Percentiles rank a stretch among this genome's conserved stretches.
Conservation (phyloP, 768 basidiomycete genomes). For the Hemileccinum rubropunctum region DNA sequence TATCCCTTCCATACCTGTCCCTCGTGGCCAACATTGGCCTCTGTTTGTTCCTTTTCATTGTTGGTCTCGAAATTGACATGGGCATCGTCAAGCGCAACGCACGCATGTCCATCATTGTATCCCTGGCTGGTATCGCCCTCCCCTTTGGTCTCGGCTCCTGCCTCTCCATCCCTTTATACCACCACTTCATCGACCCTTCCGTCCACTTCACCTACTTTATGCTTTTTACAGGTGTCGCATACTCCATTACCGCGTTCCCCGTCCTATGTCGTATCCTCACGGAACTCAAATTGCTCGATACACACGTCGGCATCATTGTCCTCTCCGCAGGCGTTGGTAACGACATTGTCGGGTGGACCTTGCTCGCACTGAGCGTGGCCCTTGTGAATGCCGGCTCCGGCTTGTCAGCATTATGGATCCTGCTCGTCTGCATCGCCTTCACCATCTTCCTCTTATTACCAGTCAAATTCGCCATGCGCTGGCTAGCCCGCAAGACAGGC, state of each 20-base stretch:
- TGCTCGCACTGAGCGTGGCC: slow-evolving; percentile 88
- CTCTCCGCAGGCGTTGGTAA: slow-evolving; percentile 90
- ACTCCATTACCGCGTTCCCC: slow-evolving; percentile 84
- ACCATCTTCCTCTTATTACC: slow-evolving; percentile 64
- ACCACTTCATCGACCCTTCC: slow-evolving; percentile 56
- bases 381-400: slow-evolving; percentile 87
- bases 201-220: slow-evolving; percentile 86
- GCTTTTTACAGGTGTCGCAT: slow-evolving; percentile 91
- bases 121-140: slow-evolving; percentile 76
- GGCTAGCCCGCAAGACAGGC: slow-evolving; percentile 75
- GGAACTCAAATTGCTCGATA: slow-evolving; percentile 88
- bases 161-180: slow-evolving; percentile 52
- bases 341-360: slow-evolving; percentile 82
- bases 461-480: slow-evolving; percentile 56
- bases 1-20: slow-evolving; percentile 72
- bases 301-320: slow-evolving; percentile 88
- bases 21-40: slow-evolving; percentile 89
- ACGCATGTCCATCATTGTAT: slow-evolving; percentile 62
- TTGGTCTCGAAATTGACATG: slow-evolving; percentile 88
- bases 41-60: slow-evolving; percentile 85
- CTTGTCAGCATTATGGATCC: slow-evolving; percentile 78
- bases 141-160: slow-evolving; percentile 86
- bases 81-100: slow-evolving; percentile 75
- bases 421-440: slow-evolving; percentile 80
- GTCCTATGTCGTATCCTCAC: slow-evolving; percentile 85